phyloP scores from a whole-genome alignment of 1,284 basidiomycete species.

The Violaceomyces palustris region DNA sequence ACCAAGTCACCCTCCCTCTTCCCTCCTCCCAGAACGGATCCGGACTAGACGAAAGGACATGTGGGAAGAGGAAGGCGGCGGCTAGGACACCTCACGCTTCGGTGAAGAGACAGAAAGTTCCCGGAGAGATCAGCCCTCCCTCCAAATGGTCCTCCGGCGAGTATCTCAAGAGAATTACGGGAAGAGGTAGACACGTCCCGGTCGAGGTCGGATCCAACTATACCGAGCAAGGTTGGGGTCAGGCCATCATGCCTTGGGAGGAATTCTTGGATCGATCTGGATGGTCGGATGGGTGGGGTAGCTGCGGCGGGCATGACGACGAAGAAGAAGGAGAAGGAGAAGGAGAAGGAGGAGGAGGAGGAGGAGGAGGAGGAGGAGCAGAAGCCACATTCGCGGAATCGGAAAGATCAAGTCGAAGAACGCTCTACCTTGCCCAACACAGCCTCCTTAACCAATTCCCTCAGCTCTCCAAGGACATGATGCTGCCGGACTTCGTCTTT shows the following conservation, averaged over 20 bases:
- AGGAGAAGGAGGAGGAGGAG: not conserved
- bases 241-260: slow-evolving; percentile 72
- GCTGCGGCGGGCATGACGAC: slow-evolving; percentile 12
- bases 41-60: too few relatives aligned
- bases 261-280: slow-evolving; percentile 64
- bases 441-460: slow-evolving; percentile 81
- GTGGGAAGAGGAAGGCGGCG: too few relatives aligned
- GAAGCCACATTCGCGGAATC: not conserved
- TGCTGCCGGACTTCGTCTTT: slow-evolving; percentile 82
- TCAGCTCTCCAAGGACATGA: slow-evolving; percentile 66
- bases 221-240: slow-evolving; percentile 73
- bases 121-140: too few relatives aligned
- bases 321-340: not conserved
- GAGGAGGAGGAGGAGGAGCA: not conserved
- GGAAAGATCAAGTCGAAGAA: slow-evolving; percentile 3
- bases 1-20: too few relatives aligned
- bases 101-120: too few relatives aligned
- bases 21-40: too few relatives aligned
- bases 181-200: slow-evolving; percentile 77
- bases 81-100: too few relatives aligned
- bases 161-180: slow-evolving; percentile 33
- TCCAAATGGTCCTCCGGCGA: slow-evolving; percentile 54
- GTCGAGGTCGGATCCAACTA: slow-evolving; percentile 86
- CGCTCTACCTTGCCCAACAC: slow-evolving; percentile 87
- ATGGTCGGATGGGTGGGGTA: too few relatives aligned